Evolutionary conservation across 352 stramenopile species (phyloP).

Genomic region (Aphanomyces invadans): DNA sequence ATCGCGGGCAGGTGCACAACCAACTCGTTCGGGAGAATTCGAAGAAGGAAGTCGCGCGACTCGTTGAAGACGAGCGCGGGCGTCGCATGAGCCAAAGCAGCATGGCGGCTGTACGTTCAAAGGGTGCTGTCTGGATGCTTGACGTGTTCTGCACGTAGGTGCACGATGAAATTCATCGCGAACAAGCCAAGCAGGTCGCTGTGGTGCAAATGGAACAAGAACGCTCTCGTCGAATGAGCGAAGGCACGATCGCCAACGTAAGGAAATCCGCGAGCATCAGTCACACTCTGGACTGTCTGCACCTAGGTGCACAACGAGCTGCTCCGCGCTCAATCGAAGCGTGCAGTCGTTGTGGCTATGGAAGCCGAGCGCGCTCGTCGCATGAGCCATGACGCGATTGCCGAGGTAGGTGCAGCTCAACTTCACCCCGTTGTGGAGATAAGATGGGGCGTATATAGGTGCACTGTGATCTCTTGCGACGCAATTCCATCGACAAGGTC

Average conservation of each 20-base stretch:
- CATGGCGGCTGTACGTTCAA: neutral
- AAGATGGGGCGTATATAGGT: neutral
- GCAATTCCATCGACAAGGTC: conserved; percentile 10
- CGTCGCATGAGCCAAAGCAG: conserved; percentile 16
- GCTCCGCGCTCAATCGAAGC: conserved; percentile 39
- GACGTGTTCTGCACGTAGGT: neutral
- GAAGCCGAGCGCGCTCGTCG: conserved; percentile 46
- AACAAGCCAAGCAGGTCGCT: conserved; percentile 5
- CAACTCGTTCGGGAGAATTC: conserved; percentile 12
- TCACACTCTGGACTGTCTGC: neutral
- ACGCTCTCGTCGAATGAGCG: conserved; percentile 17
- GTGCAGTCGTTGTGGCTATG: conserved; percentile 32
- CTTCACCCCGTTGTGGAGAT: too few species aligned
- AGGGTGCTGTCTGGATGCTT: neutral
- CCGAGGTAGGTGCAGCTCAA: too few species aligned
- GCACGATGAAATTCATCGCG: conserved; percentile 11
- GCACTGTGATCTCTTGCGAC: neutral
- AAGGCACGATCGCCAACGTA: conserved; percentile 31
- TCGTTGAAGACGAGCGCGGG: conserved; percentile 21
- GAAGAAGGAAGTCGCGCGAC: conserved; percentile 9
- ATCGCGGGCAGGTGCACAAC: conserved; percentile 8
- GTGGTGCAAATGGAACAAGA: conserved; percentile 14
- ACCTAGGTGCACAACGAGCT: conserved; percentile 51
- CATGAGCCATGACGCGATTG: conserved; percentile 26
- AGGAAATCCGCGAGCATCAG: neutral